Evolutionary conservation across 106 monocot genomes (phyloP), one percentile per base, ranked within the genome.

Genomic region (Acanthochlamys bracteata): DNA sequence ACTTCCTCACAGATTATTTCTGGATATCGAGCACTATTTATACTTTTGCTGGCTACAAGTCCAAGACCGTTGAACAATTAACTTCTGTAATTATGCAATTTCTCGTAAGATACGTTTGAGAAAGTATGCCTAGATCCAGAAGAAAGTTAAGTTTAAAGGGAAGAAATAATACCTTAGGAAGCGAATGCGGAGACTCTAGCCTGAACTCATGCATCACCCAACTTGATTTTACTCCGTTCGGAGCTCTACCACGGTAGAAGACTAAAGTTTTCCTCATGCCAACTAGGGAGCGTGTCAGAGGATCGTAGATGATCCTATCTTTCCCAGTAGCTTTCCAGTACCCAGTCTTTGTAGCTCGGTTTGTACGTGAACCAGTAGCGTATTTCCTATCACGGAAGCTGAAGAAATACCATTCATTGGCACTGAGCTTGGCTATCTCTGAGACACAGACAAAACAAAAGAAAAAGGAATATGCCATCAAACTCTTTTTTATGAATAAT

Each of bases 321-420:
- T 78, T 86, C 9, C 86, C 86, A n/a, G 86, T 86, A 9, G 82
- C 81, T 59, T 86, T 86, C 86, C 86, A 85, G 25, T 85, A 85
- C 4, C 85, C 85, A 14, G 74, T 55, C 51, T 72, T 85, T 67
- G 85, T 85, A n/a, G 86, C 86, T 25, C 86, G 64, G 42, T 86
- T 86, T 16, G 81, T 75, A 6, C 86, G 71, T 2, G 75, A 78
- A 4, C 88, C 88, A 2, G 79, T 83, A 10, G 88, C 61, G 56
- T 89, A 89, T 59, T 89, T 89, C 19, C 84, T 72, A 70, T 89
- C 89, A 20, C 84, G 53, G 53, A 89, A 84, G 81, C 78, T 89
- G 76, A 84, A 89, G 84, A 89, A 89, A 52, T 89, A 89, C 89
- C 89, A 89, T 47, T 84, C 89, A 10, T 81, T 76, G 25, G 69